Evolutionary conservation across 208 protist genomes (phyloP), one percentile per base, ranked within the genome.

Genomic region (Leishmania tarentolae): DNA sequence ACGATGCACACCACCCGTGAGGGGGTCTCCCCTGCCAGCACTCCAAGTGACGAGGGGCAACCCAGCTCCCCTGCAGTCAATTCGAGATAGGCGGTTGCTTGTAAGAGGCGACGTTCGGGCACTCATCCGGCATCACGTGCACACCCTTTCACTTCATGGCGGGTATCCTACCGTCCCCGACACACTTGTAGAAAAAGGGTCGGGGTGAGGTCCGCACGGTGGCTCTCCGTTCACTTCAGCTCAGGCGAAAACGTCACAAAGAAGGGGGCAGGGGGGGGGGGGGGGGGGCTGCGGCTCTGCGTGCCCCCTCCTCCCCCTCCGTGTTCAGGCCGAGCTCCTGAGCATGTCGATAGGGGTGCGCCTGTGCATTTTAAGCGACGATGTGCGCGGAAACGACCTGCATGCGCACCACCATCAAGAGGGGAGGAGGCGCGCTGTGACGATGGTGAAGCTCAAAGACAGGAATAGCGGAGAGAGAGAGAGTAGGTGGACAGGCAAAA

Each of bases 51-150:
- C 63, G 9, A 87, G 75, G 75, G 37, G 76, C 78, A 50, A 81
- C 74, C 76, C 79, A 87, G 76, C 78, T 81, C 19, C 37, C 47
- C 46, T 79, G 63, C 35, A 73, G 59, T 76, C 83, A 87, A 46
- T 79, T 17, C 61, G 61, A 68, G 47, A 9, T 11, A 15, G 47
- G 35, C 50, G 79, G 79, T 15, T 79, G 83, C 53, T 76, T 79
- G 65, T 84, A 83, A 28, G 24, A 17, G 37, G 69, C 37, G 59
- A 21, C 35, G 28, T 52, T 66, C 50, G 81, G 71, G 6, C 72
- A 35, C 11, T 37, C 75, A 6, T 56, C 53, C 4, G 76, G 69
- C 53, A 71, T 31, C 40, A 76, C 9, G 68, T 74, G 57, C 17
- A 79, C 21, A 37, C 57, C 35, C 19, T 35, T 53, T 5, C 35